phyloP scores from a whole-genome alignment of 371 early-diverging fungal genomes.

The Mortierella sp. region DNA sequence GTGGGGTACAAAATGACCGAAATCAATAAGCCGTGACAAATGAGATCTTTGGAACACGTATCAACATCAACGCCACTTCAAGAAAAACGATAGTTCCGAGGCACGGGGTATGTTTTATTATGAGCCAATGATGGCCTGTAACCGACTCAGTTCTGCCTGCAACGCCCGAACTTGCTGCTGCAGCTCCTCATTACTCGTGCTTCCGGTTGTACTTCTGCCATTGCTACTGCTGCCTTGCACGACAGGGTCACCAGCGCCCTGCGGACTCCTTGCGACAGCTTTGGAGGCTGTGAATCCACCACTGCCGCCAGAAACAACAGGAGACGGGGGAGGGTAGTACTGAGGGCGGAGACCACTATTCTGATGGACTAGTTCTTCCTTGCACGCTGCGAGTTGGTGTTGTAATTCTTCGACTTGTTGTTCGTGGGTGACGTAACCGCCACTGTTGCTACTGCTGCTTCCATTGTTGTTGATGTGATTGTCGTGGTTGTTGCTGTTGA shows the following conservation, averaged over 20 bases:
- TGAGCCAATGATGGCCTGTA: neutral
- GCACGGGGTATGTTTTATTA: neutral
- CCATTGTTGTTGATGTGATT: too few species aligned
- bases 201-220: neutral
- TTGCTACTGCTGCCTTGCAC: neutral
- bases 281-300: neutral
- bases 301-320: neutral
- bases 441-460: neutral
- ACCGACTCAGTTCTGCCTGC: neutral
- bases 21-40: too few species aligned
- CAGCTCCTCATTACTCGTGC: neutral
- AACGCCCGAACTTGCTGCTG: neutral
- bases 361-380: neutral
- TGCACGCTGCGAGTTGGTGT: neutral
- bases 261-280: neutral
- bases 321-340: neutral
- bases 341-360: neutral
- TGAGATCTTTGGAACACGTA: neutral
- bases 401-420: neutral
- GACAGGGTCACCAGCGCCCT: neutral
- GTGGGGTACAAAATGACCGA: too few species aligned
- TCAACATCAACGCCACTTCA: neutral
- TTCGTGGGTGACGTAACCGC: neutral
- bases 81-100: neutral
- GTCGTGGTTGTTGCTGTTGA: too few species aligned